These are phyloP conservation scores for Leishmania gerbilli DNA, from an alignment of 208 protist genomes.

Conservation along the genomic window DNA sequence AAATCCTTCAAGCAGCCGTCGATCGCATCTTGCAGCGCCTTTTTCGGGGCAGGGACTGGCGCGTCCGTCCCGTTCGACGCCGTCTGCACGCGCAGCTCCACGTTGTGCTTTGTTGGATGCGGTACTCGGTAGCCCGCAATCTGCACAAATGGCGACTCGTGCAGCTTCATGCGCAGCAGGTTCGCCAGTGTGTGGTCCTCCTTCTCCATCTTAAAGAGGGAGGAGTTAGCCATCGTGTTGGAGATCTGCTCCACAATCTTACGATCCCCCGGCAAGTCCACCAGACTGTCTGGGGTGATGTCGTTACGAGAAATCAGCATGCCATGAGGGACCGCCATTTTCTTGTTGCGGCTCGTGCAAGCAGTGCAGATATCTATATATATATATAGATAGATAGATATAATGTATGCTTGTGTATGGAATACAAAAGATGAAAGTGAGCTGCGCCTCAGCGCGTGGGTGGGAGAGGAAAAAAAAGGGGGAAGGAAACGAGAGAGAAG, in stretches of 20 bases:
- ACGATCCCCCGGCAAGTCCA: constrained; percentile 81
- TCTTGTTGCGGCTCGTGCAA: neutral
- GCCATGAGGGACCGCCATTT: constrained; percentile 76
- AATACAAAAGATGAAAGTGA: neutral
- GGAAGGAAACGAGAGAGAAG: neutral
- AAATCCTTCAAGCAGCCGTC: constrained; percentile 79
- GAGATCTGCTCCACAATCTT: constrained; percentile 84
- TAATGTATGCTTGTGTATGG: neutral
- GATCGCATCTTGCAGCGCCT: constrained; percentile 75
- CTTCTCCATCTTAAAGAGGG: constrained; percentile 88
- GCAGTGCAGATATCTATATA: neutral
- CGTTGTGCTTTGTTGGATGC: constrained; percentile 89
- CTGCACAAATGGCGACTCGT: constrained; percentile 76
- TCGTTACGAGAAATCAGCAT: constrained; percentile 94
- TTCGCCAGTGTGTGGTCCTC: constrained; percentile 92
- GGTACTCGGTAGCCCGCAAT: constrained; percentile 90
- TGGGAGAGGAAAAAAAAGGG: neutral
- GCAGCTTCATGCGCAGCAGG: constrained; percentile 89
- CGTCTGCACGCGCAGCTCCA: constrained; percentile 89
- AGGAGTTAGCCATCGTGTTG: constrained; percentile 85
- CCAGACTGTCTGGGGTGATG: constrained; percentile 86
- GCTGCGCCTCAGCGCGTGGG: neutral
- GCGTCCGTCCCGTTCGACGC: constrained; percentile 52
- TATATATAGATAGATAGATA: neutral
- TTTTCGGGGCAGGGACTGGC: constrained; percentile 75